phyloP scores from a whole-genome alignment of 2,329 filamentous ascomycete species.

The Colletotrichum liriopes region DNA sequence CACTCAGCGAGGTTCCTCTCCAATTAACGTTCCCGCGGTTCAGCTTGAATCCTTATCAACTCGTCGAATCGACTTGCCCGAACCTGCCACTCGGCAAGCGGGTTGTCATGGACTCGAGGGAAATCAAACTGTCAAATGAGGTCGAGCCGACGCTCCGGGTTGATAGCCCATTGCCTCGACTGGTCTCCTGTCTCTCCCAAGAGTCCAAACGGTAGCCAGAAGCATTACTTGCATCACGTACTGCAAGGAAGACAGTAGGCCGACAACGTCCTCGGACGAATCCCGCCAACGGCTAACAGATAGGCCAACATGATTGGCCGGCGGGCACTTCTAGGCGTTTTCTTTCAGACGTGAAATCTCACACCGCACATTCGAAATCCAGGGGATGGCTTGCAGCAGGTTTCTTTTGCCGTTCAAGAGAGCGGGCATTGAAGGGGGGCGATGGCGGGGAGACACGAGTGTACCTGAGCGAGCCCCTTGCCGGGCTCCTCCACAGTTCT shows the following conservation, averaged over 20 bases:
- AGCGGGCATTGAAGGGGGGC: slow-evolving; percentile 3
- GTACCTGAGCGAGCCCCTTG: slow-evolving; percentile 40
- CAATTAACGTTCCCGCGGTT: not conserved
- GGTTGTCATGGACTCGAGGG: not conserved
- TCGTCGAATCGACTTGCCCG: not conserved
- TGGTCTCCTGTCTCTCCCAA: slow-evolving; percentile 23
- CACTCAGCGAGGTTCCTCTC: not conserved
- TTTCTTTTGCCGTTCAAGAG: slow-evolving; percentile 38
- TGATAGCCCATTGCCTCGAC: slow-evolving; percentile 3
- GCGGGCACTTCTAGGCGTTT: slow-evolving; percentile 19
- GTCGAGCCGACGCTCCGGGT: not conserved
- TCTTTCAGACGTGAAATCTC: slow-evolving; percentile 39
- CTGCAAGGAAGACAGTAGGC: slow-evolving; percentile 38
- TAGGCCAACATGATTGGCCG: slow-evolving; percentile 23
- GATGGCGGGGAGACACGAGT: slow-evolving; percentile 39
- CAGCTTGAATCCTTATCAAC: slow-evolving; percentile 11
- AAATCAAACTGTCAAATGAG: not conserved
- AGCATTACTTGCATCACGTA: slow-evolving; percentile 41
- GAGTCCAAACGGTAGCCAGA: slow-evolving; percentile 6
- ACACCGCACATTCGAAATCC: slow-evolving; percentile 41
- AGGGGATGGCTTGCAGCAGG: slow-evolving; percentile 36
- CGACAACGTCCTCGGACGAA: slow-evolving; percentile 28
- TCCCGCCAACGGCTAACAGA: slow-evolving; percentile 36
- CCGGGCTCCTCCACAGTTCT: slow-evolving; percentile 6
- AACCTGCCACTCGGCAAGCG: not conserved